A percentile compares a stretch with the other conserved stretches of the same genome.
Evolutionary conservation across 2,329 filamentous ascomycete species (phyloP).

Genomic region (Aureobasidium sp.): DNA sequence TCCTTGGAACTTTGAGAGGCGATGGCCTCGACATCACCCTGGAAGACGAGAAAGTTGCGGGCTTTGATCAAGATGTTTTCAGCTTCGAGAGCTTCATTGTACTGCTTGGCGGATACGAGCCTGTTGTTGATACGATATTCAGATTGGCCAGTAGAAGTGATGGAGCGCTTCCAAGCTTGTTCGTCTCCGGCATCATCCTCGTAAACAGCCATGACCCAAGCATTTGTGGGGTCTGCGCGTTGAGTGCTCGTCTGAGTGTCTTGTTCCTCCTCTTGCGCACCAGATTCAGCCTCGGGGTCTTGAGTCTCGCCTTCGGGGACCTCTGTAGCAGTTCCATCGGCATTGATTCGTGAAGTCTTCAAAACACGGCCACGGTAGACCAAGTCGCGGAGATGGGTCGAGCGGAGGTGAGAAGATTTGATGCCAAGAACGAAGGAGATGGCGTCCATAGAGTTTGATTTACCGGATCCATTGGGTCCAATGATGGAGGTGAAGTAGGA

Average conservation of each 20-base stretch:
- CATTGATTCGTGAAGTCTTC: conserved; percentile 86
- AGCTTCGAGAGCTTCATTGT: conserved; percentile 84
- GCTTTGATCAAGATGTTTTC: conserved; percentile 98
- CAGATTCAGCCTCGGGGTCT: conserved; percentile 35
- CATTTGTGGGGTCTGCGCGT: conserved; percentile 76
- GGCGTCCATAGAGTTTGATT: conserved; percentile 99
- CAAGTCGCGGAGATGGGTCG: conserved; percentile 84
- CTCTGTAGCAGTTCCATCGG: conserved; percentile 68
- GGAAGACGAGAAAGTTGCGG: conserved; percentile 95
- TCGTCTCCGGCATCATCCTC: conserved; percentile 94
- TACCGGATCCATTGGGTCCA: conserved; percentile 97
- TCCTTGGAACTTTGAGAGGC: conserved; percentile 92
- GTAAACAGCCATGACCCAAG: conserved; percentile 99
- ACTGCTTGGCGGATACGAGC: conserved; percentile 78
- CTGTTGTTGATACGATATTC: conserved; percentile 97
- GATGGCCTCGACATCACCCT: conserved; percentile 95
- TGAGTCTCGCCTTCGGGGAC: conserved; percentile 48
- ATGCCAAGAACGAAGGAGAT: conserved; percentile 98
- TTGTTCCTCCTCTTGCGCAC: conserved; percentile 29
- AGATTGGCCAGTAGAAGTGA: conserved; percentile 80
- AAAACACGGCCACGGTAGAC: conserved; percentile 93
- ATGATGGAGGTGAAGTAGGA: conserved; percentile 99
- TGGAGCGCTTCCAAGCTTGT: conserved; percentile 91
- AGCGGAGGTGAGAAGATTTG: conserved; percentile 96
- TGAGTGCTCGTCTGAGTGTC: conserved; percentile 57